These are phyloP conservation scores for Phaeosphaeriaceae sp. DNA, from an alignment of 2,329 filamentous ascomycete genomes.

Conservation along the genomic window DNA sequence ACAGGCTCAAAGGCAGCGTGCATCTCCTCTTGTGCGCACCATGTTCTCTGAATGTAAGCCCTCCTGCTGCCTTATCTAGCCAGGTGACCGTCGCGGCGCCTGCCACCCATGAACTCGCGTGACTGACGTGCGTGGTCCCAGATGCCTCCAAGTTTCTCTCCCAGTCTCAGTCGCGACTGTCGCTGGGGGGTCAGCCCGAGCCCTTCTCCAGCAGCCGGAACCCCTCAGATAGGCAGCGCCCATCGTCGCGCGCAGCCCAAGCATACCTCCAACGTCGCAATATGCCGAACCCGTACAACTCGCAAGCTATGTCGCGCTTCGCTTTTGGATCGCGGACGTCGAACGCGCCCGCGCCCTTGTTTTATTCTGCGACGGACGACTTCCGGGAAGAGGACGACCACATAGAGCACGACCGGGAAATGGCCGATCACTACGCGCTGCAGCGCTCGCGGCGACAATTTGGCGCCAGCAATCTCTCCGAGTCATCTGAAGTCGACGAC, in stretches of 20 bases:
- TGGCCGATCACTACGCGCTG: conserved; percentile 91
- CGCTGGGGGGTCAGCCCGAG: conserved; percentile 67
- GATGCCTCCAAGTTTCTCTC: conserved; percentile 98
- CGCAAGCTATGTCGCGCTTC: conserved; percentile 71
- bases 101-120: conserved; percentile 45
- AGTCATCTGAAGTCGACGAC: conserved; percentile 83
- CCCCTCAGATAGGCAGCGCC: conserved; percentile 54
- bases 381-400: conserved; percentile 94
- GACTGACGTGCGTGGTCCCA: conserved; percentile 57
- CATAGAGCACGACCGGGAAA: conserved; percentile 86
- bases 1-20: conserved; percentile 21
- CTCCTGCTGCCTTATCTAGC: conserved; percentile 35
- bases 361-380: conserved; percentile 89
- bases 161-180: conserved; percentile 92
- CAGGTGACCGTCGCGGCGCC: conserved; percentile 40
- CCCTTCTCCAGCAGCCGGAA: conserved; percentile 56
- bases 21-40: conserved; percentile 23
- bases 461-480: conserved; percentile 80
- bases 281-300: conserved; percentile 79
- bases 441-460: conserved; percentile 90
- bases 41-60: conserved; percentile 92
- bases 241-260: conserved; percentile 56
- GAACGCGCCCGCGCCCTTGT: conserved; percentile 85
- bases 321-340: conserved; percentile 81
- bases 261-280: conserved; percentile 58